Base-by-base conservation (phyloP, 768 basidiomycete species). In the Boletus rubropictus region DNA sequence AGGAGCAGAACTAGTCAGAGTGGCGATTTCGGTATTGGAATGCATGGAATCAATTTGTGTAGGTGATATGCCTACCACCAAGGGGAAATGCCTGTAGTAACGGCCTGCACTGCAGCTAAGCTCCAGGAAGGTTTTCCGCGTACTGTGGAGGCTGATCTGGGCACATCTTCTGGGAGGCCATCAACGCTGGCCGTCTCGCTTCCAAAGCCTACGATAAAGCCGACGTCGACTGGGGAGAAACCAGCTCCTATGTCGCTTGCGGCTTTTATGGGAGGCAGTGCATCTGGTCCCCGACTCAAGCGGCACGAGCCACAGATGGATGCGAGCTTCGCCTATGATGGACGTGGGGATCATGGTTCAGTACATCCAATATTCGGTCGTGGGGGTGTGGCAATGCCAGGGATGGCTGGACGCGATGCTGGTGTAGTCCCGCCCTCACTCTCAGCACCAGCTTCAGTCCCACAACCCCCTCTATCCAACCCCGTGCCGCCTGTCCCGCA, bases 361-460 rank as follows among this genome's bases (percentile, higher is more conserved):
- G 78, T 84, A 14, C 88, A 89, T 66, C 88, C 87, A 2, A 62
- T 89, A 38, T 89, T 89, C 60, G 87, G 87, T 15, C 76, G 73
- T 46, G 81, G 82, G 14, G 84, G 84, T 17, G 68, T 88, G 40
- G 87, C 86, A 10, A 80, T 89, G 79, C 84, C 84, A 7, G 87
- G 87, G 3, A 76, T 89, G 73, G 70, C 70, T 12, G 58, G 51
- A 14, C 58, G 52, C 20, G 60, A 57, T 1, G 39, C 35, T 20
- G 31, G 36, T 18, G 38, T 22, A n/a, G 15, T 48, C 28, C 42
- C 46, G 0, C 42, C 54, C n/a, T 42, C 42, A 3, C 37, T 52
- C 14, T 51, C 51, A 15, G 41, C 48, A 7, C 29, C 50, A 36
- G 39, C 43, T 29, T 29, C 44, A 3, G 25, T 50, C 24, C 38